Conservation (phyloP, 768 basidiomycete species). For the Omphalotus guepiniiformis region DNA sequence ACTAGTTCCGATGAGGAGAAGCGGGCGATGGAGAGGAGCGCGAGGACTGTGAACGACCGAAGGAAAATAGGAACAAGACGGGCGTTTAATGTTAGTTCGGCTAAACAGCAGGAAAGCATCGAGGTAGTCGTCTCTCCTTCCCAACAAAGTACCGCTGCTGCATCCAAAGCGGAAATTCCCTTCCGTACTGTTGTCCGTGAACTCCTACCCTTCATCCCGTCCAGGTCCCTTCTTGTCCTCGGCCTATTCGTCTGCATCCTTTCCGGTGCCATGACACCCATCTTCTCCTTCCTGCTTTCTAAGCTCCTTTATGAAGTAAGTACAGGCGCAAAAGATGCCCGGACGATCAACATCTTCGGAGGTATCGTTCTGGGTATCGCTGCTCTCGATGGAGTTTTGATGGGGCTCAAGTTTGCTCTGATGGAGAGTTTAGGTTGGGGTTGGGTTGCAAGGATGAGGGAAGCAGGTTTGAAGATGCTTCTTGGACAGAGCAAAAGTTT, state of each 20-base stretch:
- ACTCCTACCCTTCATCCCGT: slow-evolving; percentile 68
- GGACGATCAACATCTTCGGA: slow-evolving; percentile 65
- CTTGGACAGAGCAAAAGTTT: slow-evolving; percentile 80
- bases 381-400: slow-evolving; percentile 67
- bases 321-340: slow-evolving; percentile 57
- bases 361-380: slow-evolving; percentile 71
- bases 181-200: slow-evolving; percentile 46
- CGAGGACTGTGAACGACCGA: slow-evolving; percentile 25
- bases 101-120: slow-evolving; percentile 18
- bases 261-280: slow-evolving; percentile 82
- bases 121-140: slow-evolving; percentile 20
- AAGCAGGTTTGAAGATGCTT: slow-evolving; percentile 49
- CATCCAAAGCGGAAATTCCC: slow-evolving; percentile 22
- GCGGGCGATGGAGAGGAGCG: slow-evolving; percentile 34
- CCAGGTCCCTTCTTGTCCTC: slow-evolving; percentile 63
- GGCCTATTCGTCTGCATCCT: slow-evolving; percentile 67
- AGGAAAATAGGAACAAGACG: slow-evolving; percentile 9
- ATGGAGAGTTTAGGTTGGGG: slow-evolving; percentile 71
- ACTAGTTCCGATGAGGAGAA: slow-evolving; percentile 43
- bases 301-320: slow-evolving; percentile 75
- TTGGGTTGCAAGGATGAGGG: slow-evolving; percentile 72
- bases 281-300: slow-evolving; percentile 90
- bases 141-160: slow-evolving; percentile 7
- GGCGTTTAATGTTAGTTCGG: slow-evolving; percentile 16
- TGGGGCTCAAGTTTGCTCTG: slow-evolving; percentile 73